Percentiles rank a stretch among this genome's conserved stretches.
phyloP scores from a whole-genome alignment of 495 filamentous ascomycete species.

The Penicillium chermesinum region DNA sequence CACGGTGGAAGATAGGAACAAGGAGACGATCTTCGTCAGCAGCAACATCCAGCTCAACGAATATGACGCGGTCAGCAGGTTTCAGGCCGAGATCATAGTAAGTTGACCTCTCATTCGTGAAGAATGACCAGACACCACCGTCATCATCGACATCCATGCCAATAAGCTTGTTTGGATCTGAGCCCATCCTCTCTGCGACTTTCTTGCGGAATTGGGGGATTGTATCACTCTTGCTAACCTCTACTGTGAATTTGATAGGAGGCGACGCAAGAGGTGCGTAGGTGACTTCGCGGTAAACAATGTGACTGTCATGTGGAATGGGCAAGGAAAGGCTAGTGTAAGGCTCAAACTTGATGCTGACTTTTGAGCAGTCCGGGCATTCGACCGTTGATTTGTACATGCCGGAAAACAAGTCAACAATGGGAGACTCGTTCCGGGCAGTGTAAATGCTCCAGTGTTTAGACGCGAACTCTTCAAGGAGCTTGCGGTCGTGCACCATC shows the following conservation, averaged over 20 bases:
- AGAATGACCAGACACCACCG: constrained; percentile 80
- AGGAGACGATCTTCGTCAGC: constrained; percentile 61
- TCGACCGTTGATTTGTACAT: constrained; percentile 97
- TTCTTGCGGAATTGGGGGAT: constrained; percentile 72
- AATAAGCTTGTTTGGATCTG: constrained; percentile 54
- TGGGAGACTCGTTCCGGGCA: constrained; percentile 87
- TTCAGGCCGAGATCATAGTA: constrained; percentile 65
- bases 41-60: constrained; percentile 74
- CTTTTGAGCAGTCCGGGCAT: constrained; percentile 85
- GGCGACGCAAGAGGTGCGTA: constrained; percentile 63
- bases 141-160: constrained; percentile 71
- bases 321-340: constrained; percentile 93
- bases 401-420: constrained; percentile 90
- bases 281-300: constrained; percentile 66
- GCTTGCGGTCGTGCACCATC: constrained; percentile 77
- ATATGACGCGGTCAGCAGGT: constrained; percentile 56
- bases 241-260: constrained; percentile 72
- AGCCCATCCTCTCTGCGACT: constrained; percentile 56
- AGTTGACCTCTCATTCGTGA: constrained; percentile 53
- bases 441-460: constrained; percentile 89
- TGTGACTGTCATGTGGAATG: constrained; percentile 69
- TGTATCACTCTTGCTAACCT: constrained; percentile 76
- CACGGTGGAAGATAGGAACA: constrained; percentile 73
- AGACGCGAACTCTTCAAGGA: constrained; percentile 75
- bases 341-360: constrained; percentile 97